A percentile compares a stretch with the other conserved stretches of the same genome.
Conservation (phyloP, 768 basidiomycete species). For the Amyloporia xantha region DNA sequence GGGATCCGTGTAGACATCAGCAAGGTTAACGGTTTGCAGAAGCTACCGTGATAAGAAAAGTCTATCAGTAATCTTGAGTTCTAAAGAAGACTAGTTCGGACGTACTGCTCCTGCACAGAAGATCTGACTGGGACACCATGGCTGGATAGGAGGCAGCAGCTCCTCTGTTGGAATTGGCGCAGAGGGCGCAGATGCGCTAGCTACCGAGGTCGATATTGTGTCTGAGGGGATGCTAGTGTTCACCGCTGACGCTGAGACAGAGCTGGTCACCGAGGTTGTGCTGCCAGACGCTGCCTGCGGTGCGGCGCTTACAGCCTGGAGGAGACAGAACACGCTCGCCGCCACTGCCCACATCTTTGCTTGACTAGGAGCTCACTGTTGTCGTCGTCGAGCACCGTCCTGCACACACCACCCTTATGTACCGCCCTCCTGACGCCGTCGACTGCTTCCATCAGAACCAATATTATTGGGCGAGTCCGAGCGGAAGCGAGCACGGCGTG, state of each 20-base stretch:
- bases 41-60: conserved; percentile 36
- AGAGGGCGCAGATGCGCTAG: conserved; percentile 55
- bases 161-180: conserved; percentile 58
- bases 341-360: background rate
- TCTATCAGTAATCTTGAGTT: too few species aligned
- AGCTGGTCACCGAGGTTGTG: conserved; percentile 8
- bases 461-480: too few species aligned
- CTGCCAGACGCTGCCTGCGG: background rate
- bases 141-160: conserved; percentile 58
- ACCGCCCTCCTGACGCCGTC: too few species aligned
- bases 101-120: conserved; percentile 76
- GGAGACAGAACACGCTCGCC: background rate
- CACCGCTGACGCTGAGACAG: conserved; percentile 30
- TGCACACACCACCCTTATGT: too few species aligned
- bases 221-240: conserved; percentile 24
- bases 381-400: background rate
- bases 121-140: conserved; percentile 72
- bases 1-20: conserved; percentile 65
- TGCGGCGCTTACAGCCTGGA: background rate
- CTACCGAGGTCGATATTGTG: conserved; percentile 52
- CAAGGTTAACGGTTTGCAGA: conserved; percentile 82
- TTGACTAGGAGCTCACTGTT: background rate
- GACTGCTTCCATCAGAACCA: too few species aligned
- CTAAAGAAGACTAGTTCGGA: conserved; percentile 6
- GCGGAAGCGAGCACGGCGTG: too few species aligned